Base-by-base conservation (phyloP, 2,329 filamentous ascomycete genomes). In the Cladophialophora bantiana region DNA sequence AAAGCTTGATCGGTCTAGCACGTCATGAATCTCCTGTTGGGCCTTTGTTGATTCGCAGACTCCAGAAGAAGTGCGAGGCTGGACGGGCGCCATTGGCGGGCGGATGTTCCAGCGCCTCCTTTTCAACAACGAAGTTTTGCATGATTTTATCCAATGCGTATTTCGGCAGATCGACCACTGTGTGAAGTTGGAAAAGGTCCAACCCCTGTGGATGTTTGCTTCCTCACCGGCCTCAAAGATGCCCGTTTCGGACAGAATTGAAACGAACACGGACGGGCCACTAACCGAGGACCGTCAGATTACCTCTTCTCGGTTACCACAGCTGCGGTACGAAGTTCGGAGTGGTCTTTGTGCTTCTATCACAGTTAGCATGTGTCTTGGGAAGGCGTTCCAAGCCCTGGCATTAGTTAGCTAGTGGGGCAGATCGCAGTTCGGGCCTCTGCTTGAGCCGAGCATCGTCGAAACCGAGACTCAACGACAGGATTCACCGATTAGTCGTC, bases 1-100 rank as follows among this genome's bases (percentile, higher is more conserved):
- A 65, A 59, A 55, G 55, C 55, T 59, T 59, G 54, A 20, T 26
- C 3, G 42, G 13, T 26, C 48, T 40, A 57, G 61, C 61, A 63
- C 61, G 61, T 63, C 61, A 63, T 63, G 52, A 38, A 42, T 18
- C 7, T 13, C 20, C 18, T 34, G 31, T 26, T 13, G 42, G 36
- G 15, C 18, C n/a, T 31, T 12, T 45, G 15, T 59, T 59, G 60
- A 34, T 48, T 31, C 20, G 40, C 20, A 18, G 38, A 13, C 32
- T 35, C 7, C 18, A 34, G 6, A 26, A 26, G 31, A 31, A n/a
- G 36, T 42, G 40, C 38, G 18, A 59, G 57, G 32, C 42, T 50
- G 40, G 57, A 13, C 45, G 13, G 40, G 40, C 57, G 20, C 34
- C 40, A 59, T 59, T 59, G 57, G 57, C n/a, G 15, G 57, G 7